Evolutionary conservation across 2,329 filamentous ascomycete genomes (phyloP), one percentile per base, ranked within the genome.

Genomic region (Colletotrichum sidae): DNA sequence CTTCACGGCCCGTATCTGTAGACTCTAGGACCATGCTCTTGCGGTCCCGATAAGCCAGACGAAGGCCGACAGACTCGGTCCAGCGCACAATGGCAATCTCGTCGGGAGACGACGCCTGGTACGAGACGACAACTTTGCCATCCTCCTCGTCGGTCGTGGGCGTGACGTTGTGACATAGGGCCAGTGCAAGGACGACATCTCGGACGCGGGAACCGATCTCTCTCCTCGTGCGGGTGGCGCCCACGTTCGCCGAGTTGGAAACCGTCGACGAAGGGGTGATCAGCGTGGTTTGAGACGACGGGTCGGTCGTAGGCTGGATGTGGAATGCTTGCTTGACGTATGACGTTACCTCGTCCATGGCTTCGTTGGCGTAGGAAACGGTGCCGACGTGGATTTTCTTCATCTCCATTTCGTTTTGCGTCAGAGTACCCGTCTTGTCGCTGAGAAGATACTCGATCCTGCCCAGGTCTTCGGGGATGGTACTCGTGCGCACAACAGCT

Each of bases 351-450:
- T 99, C 96, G 71, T 98, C 96, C 96, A 99, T 99, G 9, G 96
- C 95, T 75, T 99, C 96, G 71, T 97, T 97, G 39, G 95, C 96
- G 73, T 99, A 99, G 1, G 95, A 98, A 1, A 98, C 96, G 9
- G 96, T 99, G 9, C 96, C 96, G 57, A 99, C 93, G 73, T 99
- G 96, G 6, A 99, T 95, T 79, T 99, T 99, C 76, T 96, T 97
- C 86, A 99, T 91, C 74, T 97, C 95, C 94, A 97, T 97, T 73
- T 97, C 93, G 73, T 99, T 99, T 71, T 98, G 94, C 0, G 96
- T 99, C 65, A 99, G 79, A 2, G 96, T 99, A n/a, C 96, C 96
- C 1, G 96, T 99, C 79, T 99, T 99, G 78, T 99, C 96, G 68
- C 93, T 97, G 37, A 99, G 84, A 2, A 99, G 84, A 76, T 99